Conservation (phyloP, 2,329 filamentous ascomycete species). For the Alternaria panax region DNA sequence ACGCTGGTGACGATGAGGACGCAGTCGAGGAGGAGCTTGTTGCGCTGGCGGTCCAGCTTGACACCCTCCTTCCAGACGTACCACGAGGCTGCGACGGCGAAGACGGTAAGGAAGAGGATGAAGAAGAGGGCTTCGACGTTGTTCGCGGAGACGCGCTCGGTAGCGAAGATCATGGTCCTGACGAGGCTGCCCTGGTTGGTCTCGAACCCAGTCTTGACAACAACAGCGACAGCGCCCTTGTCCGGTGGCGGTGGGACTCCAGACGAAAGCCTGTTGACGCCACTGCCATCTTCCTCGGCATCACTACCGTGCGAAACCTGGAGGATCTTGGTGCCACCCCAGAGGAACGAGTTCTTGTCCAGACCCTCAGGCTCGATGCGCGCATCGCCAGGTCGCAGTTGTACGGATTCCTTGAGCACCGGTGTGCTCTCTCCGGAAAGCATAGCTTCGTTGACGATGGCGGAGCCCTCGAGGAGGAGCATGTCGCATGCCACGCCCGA, state of each 20-base stretch:
- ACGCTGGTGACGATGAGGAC: slow-evolving; percentile 97
- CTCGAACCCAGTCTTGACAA: slow-evolving; percentile 97
- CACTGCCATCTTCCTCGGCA: slow-evolving; percentile 68
- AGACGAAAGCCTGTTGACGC: slow-evolving; percentile 71
- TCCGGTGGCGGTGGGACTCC: slow-evolving; percentile 87
- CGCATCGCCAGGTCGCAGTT: slow-evolving; percentile 84
- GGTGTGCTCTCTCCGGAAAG: slow-evolving; percentile 97
- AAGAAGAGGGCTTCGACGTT: slow-evolving; percentile 96
- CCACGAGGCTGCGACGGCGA: slow-evolving; percentile 97
- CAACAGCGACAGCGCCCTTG: slow-evolving; percentile 90
- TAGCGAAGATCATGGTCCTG: slow-evolving; percentile 99
- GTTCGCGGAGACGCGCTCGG: slow-evolving; percentile 97
- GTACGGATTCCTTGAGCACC: slow-evolving; percentile 92
- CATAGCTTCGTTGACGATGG: slow-evolving; percentile 99
- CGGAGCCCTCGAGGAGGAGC: slow-evolving; percentile 90
- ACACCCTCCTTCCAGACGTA: slow-evolving; percentile 99
- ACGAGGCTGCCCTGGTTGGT: slow-evolving; percentile 98
- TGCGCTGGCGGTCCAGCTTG: slow-evolving; percentile 90
- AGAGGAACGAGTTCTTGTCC: slow-evolving; percentile 96
- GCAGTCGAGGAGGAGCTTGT: slow-evolving; percentile 95
- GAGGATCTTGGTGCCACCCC: slow-evolving; percentile 95
- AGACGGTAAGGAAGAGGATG: slow-evolving; percentile 94
- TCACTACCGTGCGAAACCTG: slow-evolving; percentile 89
- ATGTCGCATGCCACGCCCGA: slow-evolving; percentile 97
- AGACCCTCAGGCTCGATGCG: slow-evolving; percentile 84